Evolutionary conservation across 2,329 filamentous ascomycete genomes (phyloP).

Genomic region (Fusarium miscanthi): DNA sequence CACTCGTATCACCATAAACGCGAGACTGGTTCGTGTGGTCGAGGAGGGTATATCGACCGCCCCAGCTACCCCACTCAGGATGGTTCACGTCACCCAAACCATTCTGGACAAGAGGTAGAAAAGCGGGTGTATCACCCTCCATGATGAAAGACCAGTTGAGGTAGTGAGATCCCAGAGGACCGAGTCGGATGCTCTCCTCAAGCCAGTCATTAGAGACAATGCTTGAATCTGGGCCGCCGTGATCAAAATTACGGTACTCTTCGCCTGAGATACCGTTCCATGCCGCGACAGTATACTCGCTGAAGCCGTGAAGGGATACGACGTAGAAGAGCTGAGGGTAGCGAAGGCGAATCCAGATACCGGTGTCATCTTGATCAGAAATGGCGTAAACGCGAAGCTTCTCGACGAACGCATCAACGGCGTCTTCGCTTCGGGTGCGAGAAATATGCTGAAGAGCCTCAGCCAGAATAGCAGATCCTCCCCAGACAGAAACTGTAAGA

Average conservation of each 20-base stretch:
- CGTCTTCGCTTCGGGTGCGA: slow-evolving; percentile 35
- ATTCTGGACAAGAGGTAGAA: neutral
- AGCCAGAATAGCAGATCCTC: slow-evolving; percentile 63
- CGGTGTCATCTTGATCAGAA: slow-evolving; percentile 69
- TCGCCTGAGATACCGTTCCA: slow-evolving; percentile 62
- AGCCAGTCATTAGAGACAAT: slow-evolving; percentile 15
- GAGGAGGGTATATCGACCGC: slow-evolving; percentile 8
- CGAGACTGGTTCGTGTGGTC: neutral
- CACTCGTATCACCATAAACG: slow-evolving; percentile 9
- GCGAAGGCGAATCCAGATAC: slow-evolving; percentile 63
- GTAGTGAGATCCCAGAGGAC: slow-evolving; percentile 15
- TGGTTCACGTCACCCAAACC: slow-evolving; percentile 6
- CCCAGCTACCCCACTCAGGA: slow-evolving; percentile 26
- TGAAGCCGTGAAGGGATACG: slow-evolving; percentile 64
- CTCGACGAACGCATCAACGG: slow-evolving; percentile 50
- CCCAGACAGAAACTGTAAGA: slow-evolving; percentile 64
- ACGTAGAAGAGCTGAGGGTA: slow-evolving; percentile 68
- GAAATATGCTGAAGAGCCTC: slow-evolving; percentile 57
- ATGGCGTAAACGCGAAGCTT: slow-evolving; percentile 65
- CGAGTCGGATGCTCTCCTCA: neutral
- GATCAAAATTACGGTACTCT: slow-evolving; percentile 13
- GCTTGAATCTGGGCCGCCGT: slow-evolving; percentile 7
- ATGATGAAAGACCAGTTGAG: slow-evolving; percentile 9
- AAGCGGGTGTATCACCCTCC: slow-evolving; percentile 20
- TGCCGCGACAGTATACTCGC: slow-evolving; percentile 62